Percentiles rank a stretch among this genome's conserved stretches.
Evolutionary conservation across 2,329 filamentous ascomycete genomes (phyloP).

Genomic region (Pseudogymnoascus sp.): DNA sequence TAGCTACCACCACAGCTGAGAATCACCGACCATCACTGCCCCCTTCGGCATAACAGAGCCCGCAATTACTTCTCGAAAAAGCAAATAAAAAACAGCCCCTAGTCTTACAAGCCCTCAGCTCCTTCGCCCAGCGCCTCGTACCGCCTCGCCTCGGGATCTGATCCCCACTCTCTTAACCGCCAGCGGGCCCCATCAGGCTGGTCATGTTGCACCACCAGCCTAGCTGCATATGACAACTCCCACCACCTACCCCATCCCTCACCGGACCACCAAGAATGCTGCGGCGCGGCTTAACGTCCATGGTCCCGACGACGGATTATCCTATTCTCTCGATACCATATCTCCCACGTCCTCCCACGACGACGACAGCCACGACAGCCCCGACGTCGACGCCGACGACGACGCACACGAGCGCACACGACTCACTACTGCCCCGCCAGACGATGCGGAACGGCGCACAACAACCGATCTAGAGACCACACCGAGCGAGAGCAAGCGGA

Average conservation of each 20-base stretch:
- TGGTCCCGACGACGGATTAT: slow-evolving; percentile 13
- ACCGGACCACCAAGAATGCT: background rate
- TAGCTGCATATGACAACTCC: slow-evolving; percentile 5
- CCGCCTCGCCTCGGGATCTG: background rate
- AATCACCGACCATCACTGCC: background rate
- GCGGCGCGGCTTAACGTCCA: background rate
- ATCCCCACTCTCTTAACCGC: background rate
- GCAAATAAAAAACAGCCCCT: background rate
- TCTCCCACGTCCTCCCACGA: slow-evolving; percentile 15
- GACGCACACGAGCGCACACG: background rate
- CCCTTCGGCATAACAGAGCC: background rate
- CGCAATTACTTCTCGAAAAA: background rate
- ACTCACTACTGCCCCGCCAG: background rate
- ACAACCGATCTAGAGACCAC: background rate
- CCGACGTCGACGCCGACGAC: background rate
- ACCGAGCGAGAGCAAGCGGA: slow-evolving; percentile 18
- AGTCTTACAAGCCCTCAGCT: background rate
- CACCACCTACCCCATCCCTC: background rate
- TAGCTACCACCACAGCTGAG: background rate
- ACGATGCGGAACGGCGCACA: background rate
- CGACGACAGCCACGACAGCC: slow-evolving; percentile 16
- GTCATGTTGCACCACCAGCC: background rate
- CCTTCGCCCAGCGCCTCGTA: background rate
- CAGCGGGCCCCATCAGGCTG: background rate
- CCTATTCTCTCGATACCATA: slow-evolving; percentile 7